These are phyloP conservation scores for Pseudopyrenochaeta lycopersici DNA, from an alignment of 2,329 filamentous ascomycete genomes.

Conservation along the genomic window DNA sequence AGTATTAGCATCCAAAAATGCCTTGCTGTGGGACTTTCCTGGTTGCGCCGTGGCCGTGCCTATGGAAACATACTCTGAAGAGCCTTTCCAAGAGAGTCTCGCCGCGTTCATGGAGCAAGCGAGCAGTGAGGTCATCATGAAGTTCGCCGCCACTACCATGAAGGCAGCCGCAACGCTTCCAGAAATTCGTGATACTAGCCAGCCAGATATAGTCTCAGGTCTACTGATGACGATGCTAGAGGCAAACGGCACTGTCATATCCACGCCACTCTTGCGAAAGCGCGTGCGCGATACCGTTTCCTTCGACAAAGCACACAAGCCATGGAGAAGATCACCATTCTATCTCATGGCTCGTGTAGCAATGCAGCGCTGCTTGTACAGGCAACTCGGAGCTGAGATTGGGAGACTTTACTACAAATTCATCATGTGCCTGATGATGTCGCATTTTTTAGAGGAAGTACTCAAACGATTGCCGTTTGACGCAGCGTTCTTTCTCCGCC, in stretches of 20 bases:
- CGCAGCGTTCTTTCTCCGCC: slow-evolving; percentile 51
- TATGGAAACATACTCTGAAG: slow-evolving; percentile 46
- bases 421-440: slow-evolving; percentile 61
- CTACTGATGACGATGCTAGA: slow-evolving; percentile 69
- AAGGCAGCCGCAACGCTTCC: slow-evolving; percentile 62
- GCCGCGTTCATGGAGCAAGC: slow-evolving; percentile 65
- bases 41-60: slow-evolving; percentile 61
- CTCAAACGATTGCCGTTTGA: slow-evolving; percentile 45
- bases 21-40: slow-evolving; percentile 69
- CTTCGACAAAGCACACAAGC: slow-evolving; percentile 57
- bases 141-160: slow-evolving; percentile 59
- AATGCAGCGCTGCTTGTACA: slow-evolving; percentile 61
- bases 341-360: slow-evolving; percentile 71
- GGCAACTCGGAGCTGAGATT: slow-evolving; percentile 48
- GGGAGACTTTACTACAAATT: slow-evolving; percentile 67
- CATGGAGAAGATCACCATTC: slow-evolving; percentile 70
- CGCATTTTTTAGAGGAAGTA: slow-evolving; percentile 57
- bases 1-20: slow-evolving; percentile 61
- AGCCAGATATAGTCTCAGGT: slow-evolving; percentile 67
- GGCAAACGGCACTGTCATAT: slow-evolving; percentile 56
- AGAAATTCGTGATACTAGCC: slow-evolving; percentile 66
- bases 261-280: slow-evolving; percentile 60
- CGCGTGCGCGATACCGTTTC: slow-evolving; percentile 70
- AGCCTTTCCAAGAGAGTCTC: slow-evolving; percentile 59
- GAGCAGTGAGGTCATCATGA: slow-evolving; percentile 61